Evolutionary conservation across 2,329 filamentous ascomycete genomes (phyloP).

Genomic region (Colletotrichum sp.): DNA sequence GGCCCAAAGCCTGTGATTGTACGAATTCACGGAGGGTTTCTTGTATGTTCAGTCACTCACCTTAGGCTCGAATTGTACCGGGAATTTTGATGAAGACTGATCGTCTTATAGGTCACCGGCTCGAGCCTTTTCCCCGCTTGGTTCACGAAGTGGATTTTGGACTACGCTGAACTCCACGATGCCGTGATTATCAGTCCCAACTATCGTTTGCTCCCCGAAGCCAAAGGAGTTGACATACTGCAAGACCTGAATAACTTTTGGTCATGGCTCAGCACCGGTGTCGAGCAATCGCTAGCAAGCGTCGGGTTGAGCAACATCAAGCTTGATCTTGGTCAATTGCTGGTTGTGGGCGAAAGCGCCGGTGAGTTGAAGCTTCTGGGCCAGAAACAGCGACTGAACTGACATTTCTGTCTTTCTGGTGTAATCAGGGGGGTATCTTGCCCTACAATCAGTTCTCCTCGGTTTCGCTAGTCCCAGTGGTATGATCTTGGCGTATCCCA

Average conservation of each 20-base stretch:
- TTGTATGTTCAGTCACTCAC: background rate
- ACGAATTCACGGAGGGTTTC: background rate
- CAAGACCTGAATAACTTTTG: background rate
- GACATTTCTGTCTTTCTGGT: background rate
- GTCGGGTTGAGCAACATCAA: background rate
- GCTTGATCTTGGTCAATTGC: background rate
- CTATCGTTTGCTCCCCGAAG: background rate
- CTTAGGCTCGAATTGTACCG: background rate
- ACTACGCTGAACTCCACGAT: background rate
- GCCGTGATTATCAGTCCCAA: background rate
- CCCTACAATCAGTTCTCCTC: background rate
- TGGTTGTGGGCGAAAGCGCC: background rate
- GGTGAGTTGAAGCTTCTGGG: background rate
- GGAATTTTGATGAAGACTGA: no score
- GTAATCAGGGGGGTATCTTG: background rate
- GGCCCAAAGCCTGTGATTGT: background rate
- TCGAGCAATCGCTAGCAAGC: background rate
- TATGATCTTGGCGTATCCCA: background rate
- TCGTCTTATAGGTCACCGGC: background rate
- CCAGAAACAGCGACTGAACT: background rate
- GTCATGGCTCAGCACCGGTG: background rate
- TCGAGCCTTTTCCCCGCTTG: background rate
- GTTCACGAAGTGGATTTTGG: background rate
- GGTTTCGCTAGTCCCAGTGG: background rate
- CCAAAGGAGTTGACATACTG: background rate